These are phyloP conservation scores for Myriosclerotinia curreyana DNA, from an alignment of 2,329 filamentous ascomycete species.

Conservation along the genomic window DNA sequence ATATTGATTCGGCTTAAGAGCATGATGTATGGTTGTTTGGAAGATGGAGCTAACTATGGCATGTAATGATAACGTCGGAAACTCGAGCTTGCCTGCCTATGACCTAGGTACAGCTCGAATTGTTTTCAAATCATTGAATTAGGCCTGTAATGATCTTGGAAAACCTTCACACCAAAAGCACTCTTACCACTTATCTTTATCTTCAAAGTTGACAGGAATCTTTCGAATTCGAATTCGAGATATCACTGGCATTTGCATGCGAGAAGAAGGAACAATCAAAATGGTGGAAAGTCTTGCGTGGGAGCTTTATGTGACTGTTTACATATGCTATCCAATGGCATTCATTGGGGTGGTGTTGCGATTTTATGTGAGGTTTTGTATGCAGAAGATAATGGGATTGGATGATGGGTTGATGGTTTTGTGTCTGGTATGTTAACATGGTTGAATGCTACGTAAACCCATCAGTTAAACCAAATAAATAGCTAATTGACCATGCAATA, in stretches of 20 bases:
- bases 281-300: not conserved
- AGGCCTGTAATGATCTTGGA: too few species aligned
- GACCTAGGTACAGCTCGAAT: too few species aligned
- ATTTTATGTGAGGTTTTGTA: conserved; percentile 40
- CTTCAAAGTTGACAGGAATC: not conserved
- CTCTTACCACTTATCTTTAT: not conserved
- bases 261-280: not conserved
- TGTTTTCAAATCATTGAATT: too few species aligned
- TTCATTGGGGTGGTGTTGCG: not conserved
- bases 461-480: not conserved
- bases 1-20: too few species aligned
- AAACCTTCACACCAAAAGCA: not conserved
- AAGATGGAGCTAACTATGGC: too few species aligned
- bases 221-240: not conserved
- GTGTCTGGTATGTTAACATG: not conserved
- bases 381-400: conserved; percentile 7
- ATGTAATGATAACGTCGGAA: too few species aligned
- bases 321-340: not conserved
- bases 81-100: too few species aligned
- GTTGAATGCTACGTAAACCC: too few species aligned
- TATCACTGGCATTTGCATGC: not conserved
- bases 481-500: not conserved
- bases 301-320: conserved; percentile 2
- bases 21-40: too few species aligned
- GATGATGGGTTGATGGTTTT: conserved; percentile 12